A percentile compares a stretch with the other conserved stretches of the same genome.
Conservation (phyloP, 2,329 filamentous ascomycete species). For the Colletotrichum sp. region DNA sequence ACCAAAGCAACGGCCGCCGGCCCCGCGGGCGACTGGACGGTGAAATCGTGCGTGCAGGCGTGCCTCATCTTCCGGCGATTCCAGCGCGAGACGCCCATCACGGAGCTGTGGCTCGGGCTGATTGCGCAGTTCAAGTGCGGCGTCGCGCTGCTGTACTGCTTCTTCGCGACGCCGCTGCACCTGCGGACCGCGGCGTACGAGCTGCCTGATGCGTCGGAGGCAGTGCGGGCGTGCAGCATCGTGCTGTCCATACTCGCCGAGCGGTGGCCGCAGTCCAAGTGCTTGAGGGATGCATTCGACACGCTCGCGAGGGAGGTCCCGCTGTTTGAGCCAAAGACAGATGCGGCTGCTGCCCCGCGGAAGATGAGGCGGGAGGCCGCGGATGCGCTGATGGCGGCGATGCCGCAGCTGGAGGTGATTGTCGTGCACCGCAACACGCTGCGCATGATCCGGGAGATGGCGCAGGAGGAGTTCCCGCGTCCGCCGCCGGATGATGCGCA, state of each 20-base stretch:
- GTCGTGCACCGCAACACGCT: background rate
- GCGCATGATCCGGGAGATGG: background rate
- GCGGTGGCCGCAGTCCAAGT: slow-evolving; percentile 38
- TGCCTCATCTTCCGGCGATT: slow-evolving; percentile 32
- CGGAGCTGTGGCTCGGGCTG: slow-evolving; percentile 30
- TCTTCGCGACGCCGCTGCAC: slow-evolving; percentile 36
- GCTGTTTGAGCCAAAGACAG: background rate
- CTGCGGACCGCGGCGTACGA: slow-evolving; percentile 32
- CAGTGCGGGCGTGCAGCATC: slow-evolving; percentile 37
- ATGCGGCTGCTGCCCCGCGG: background rate
- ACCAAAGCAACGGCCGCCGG: slow-evolving; percentile 25
- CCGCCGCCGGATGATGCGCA: background rate
- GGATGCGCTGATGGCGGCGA: background rate
- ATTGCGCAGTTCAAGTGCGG: slow-evolving; percentile 38
- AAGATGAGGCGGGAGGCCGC: background rate
- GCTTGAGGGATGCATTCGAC: slow-evolving; percentile 38
- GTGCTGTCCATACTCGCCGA: slow-evolving; percentile 39
- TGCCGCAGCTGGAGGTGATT: background rate
- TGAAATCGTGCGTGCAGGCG: slow-evolving; percentile 31
- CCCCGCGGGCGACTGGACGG: slow-evolving; percentile 29
- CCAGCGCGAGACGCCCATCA: slow-evolving; percentile 30
- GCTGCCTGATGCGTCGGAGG: slow-evolving; percentile 34
- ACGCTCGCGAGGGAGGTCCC: slow-evolving; percentile 30
- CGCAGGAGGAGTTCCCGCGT: background rate
- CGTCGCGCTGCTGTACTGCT: slow-evolving; percentile 39